phyloP scores from a whole-genome alignment of 768 basidiomycete genomes.

The Daedaleopsis nitida region DNA sequence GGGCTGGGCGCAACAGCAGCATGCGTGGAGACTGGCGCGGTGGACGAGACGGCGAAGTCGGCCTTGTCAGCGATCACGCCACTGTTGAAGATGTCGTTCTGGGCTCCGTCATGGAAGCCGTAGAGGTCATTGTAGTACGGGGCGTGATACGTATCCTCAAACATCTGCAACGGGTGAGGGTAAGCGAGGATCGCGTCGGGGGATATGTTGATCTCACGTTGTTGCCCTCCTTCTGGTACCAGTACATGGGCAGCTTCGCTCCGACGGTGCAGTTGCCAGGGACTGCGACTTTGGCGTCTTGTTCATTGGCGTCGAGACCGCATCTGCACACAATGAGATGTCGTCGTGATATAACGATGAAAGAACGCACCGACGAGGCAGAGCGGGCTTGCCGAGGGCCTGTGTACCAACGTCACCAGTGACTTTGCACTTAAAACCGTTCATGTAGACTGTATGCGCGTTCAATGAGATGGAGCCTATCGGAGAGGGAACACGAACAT shows the following conservation, averaged over 20 bases:
- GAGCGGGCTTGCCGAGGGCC: slow-evolving; percentile 34
- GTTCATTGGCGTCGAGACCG: slow-evolving; percentile 32
- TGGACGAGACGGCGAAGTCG: not conserved
- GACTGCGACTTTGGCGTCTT: slow-evolving; percentile 17
- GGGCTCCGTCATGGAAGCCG: slow-evolving; percentile 46
- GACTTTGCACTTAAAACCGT: slow-evolving; percentile 43
- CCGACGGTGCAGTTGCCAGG: slow-evolving; percentile 43
- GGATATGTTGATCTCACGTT: slow-evolving; percentile 33
- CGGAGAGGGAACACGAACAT: slow-evolving; percentile 6
- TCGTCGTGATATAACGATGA: not conserved
- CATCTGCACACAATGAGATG: slow-evolving; percentile 25
- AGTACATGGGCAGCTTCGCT: slow-evolving; percentile 42
- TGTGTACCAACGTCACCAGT: slow-evolving; percentile 30
- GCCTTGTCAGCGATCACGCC: slow-evolving; percentile 21
- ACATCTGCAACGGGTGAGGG: slow-evolving; percentile 25
- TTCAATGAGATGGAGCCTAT: not conserved
- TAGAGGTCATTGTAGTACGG: slow-evolving; percentile 42
- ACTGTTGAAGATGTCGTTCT: slow-evolving; percentile 42
- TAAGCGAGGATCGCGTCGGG: not conserved
- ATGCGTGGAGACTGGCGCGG: not conserved
- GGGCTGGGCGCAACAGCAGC: not conserved
- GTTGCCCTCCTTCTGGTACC: slow-evolving; percentile 41
- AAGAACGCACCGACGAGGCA: slow-evolving; percentile 32
- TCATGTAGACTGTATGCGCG: slow-evolving; percentile 37
- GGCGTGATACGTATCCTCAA: slow-evolving; percentile 31